phyloP scores from a whole-genome alignment of 345 rosid species.

The Xanthoceras sorbifolium region DNA sequence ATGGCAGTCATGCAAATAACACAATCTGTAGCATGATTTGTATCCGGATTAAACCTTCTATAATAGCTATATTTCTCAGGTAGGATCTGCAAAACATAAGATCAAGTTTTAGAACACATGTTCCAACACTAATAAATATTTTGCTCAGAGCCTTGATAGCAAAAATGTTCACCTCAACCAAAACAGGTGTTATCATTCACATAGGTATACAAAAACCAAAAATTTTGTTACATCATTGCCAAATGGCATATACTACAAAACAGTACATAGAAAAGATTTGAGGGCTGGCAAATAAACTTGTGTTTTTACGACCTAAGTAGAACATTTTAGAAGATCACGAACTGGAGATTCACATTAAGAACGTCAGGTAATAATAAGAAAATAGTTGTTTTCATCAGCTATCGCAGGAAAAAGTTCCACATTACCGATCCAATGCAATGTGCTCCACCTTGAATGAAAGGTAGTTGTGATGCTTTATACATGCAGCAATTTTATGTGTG shows the following conservation, averaged over 20 bases:
- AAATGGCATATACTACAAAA: background rate
- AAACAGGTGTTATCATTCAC: background rate
- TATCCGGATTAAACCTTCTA: constrained; percentile 61
- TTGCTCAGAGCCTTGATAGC: background rate
- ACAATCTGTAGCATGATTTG: constrained; percentile 65
- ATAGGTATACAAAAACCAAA: background rate
- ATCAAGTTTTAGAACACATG: background rate
- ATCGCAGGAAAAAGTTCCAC: background rate
- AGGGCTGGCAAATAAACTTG: background rate
- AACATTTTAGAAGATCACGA: background rate
- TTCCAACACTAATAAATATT: background rate
- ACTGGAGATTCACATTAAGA: background rate
- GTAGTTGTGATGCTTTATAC: background rate
- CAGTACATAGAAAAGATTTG: background rate
- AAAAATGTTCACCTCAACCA: background rate
- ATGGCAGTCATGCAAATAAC: constrained; percentile 95
- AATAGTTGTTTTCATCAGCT: background rate
- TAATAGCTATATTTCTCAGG: constrained; percentile 94
- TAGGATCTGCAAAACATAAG: constrained; percentile 60
- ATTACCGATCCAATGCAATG: background rate
- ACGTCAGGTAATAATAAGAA: background rate
- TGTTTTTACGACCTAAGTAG: background rate
- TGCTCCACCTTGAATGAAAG: background rate
- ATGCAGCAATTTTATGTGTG: background rate
- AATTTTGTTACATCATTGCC: background rate